Evolutionary conservation across 345 rosid species (phyloP), one percentile per base, ranked within the genome.

Genomic region (Eutrema yunnanense): DNA sequence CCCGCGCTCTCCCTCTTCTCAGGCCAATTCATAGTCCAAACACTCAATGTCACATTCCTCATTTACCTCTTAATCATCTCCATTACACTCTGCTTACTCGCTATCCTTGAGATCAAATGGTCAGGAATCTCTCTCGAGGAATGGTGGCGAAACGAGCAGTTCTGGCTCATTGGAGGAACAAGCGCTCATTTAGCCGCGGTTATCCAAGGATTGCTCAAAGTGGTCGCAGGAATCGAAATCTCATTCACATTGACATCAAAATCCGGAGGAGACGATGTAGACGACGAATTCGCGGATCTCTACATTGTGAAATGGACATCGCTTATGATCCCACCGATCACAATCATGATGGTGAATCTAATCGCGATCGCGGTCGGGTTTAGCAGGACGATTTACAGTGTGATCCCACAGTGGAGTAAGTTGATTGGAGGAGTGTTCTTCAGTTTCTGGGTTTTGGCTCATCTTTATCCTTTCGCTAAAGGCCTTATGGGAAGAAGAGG

Each of bases 401-500:
- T 63, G 14, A 80, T 89, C 36, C 98, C 98, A 0, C 90, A 94
- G 44, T 94, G 98, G 98, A 94, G 97, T 77, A 80, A 83, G 32
- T 76, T 94, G 50, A 60, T 94, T 42, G 98, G 98, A 33, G 98
- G 98, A 59, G 93, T 94, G 59, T 94, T 94, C 86, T 94, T 94
- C 82, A 94, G 98, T 68, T 91, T 94, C 79, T 94, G 98, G 98
- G 98, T 91, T 0, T 78, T 94, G 86, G 96, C 96, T 76, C 98
- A 94, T 84, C 88, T 94, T 47, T 94, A 94, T 54, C 98, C 98
- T 3, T 94, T 94, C 1, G 97, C 97, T 0, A 94, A 94, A 82
- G 98, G 98, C 9, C 87, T 94, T 2, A 94, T 91, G 98, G 98
- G 98, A 78, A 86, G 98, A 81, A 80, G 98, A 78, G 98, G 98